Conservation (phyloP, 768 basidiomycete species). For the Clitopilus passeckerianus region DNA sequence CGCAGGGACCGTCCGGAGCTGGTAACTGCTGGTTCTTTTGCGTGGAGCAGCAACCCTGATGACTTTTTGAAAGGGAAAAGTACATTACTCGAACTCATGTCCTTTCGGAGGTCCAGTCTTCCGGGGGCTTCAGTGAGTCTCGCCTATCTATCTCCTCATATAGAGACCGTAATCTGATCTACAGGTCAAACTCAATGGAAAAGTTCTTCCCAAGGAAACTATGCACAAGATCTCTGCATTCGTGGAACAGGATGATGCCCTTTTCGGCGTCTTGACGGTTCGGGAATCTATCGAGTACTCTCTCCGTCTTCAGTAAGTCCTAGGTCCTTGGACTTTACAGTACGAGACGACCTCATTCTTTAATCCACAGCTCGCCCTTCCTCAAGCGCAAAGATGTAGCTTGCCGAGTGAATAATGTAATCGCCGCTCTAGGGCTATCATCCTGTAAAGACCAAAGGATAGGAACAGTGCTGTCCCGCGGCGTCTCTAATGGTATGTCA, state of each 20-base stretch:
- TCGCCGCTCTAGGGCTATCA: constrained; percentile 41
- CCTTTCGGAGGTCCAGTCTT: constrained; percentile 28
- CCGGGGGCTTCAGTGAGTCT: constrained; percentile 21
- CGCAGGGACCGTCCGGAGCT: constrained; percentile 41
- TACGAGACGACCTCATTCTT: neutral
- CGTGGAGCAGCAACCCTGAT: neutral
- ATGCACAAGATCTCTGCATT: constrained; percentile 42
- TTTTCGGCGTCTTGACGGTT: constrained; percentile 54
- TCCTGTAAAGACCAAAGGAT: constrained; percentile 45
- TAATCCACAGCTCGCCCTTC: constrained; percentile 25
- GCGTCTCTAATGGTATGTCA: constrained; percentile 47
- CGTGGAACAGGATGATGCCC: constrained; percentile 57
- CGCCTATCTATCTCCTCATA: neutral
- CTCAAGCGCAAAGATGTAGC: constrained; percentile 29
- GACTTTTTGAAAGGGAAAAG: constrained; percentile 28
- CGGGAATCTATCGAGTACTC: constrained; percentile 50
- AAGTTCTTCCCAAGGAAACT: constrained; percentile 12
- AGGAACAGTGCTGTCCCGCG: constrained; percentile 53
- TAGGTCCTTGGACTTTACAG: neutral
- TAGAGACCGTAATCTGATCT: neutral
- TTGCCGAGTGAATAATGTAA: constrained; percentile 37
- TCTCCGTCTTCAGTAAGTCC: constrained; percentile 39
- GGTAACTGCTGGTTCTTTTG: constrained; percentile 17
- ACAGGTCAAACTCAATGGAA: constrained; percentile 21
- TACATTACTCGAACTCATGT: constrained; percentile 41